Base-by-base conservation (phyloP, 1,139 yeast genomes). In the Yamadazyma siamensis region DNA sequence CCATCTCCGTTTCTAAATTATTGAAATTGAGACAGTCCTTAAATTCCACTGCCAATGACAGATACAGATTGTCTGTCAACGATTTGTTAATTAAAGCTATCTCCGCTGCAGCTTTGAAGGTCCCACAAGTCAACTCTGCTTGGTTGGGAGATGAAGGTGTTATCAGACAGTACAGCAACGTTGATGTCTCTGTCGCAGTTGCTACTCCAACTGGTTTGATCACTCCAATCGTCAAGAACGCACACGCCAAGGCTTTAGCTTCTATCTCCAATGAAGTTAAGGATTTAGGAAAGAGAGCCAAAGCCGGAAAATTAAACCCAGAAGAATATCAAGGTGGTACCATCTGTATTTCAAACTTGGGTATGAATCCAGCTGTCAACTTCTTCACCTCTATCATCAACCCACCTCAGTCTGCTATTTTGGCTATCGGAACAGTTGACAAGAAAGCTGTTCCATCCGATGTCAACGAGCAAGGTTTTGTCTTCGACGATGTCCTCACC, bases 321-420 rank as follows among this genome's bases (percentile, higher is more conserved):
- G 95, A 87, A 61, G 98, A 91, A 69, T 94, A 83, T 79, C 96
- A 87, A 74, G 99, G 99, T 52, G 99, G 99, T 57, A 89, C 98
- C 49, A 86, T 91, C 61, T 87, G 96, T 63, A 89, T 91, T 54
- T 89, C 97, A 45, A 91, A 91, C 82, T 73, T 94, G 74, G 99
- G 98, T 56, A 91, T 91, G 98, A 91, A 91, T 78, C 77, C 71
- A 39, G 97, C 98, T 35, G 96, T 91, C 31, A 74, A 80, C 46
- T 59, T 81, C 58, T 91, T 91, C 77, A 89, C 98, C 26, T 91
- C 98, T 23, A 91, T 91, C 65, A 82, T 91, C 59, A 91, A 91
- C 77, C 97, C 96, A 40, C 99, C 99, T 36, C 98, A 91, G 66
- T 75, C 91, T 32, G 81, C 95, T 34, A 91, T 91, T 52, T 65